Base-by-base conservation (phyloP, 306 rosid species). In the Citrullus amarus region DNA sequence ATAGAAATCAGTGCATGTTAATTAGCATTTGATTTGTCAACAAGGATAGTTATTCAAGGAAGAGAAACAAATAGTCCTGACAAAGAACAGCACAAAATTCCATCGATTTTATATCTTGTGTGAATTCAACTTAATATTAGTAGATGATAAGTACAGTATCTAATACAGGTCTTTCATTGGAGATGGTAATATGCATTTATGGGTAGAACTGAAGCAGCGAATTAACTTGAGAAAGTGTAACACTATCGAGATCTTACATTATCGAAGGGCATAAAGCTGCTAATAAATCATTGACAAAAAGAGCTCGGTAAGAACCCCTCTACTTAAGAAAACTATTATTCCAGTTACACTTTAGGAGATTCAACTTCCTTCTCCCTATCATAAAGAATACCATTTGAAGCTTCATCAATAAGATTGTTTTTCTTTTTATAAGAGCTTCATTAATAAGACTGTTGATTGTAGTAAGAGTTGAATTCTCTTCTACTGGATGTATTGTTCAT, bases 1-100 rank as follows among this genome's bases (percentile, higher is more conserved):
- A 74, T 70, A 85, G 51, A 83, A 83, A 43, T 66, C 36, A 80
- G 32, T 34, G 20, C 77, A 51, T 56, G 18, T 70, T n/a, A 44
- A 16, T 67, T 43, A 78, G 59, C 75, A 68, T 41, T 68, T 41
- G 50, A 41, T 39, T 6, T n/a, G 17, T 46, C 43, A 41, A 59
- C 75, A 30, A 22, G 61, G 48, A 54, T 28, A 18, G 65, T 44
- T 56, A 78, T 65, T 65, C 56, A 36, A 79, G 65, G 56, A 51
- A 43, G 1, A 20, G 51, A 53, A 68, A 63, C 67, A 25, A 67
- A 61, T 22, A 59, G 69, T 73, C 46, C 57, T 51, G 28, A 30
- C 22, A 53, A 73, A 51, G 16, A 28, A 51, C 46, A 28, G 28
- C 20, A 73, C 78, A 73, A 73, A 73, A 17, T 51, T 71, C 22